These are phyloP conservation scores for Glomus cerebriforme DNA, from an alignment of 192 early-diverging fungal genomes.

Conservation along the genomic window DNA sequence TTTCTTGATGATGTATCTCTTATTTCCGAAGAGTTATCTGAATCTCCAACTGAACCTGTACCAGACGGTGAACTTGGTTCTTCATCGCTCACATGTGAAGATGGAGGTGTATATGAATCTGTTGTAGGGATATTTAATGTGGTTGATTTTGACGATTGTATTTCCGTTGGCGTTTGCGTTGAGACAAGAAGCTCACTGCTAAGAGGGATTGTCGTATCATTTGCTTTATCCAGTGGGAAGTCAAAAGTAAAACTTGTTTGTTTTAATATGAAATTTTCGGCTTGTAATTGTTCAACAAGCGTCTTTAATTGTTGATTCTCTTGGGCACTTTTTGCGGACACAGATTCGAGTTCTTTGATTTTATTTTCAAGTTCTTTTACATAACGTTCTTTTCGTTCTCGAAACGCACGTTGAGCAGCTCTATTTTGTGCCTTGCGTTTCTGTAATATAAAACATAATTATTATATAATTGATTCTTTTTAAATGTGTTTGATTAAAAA, in stretches of 20 bases:
- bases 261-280: constrained; percentile 57
- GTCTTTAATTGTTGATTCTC: constrained; percentile 54
- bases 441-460: neutral
- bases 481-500: too few species aligned
- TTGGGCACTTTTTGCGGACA: constrained; percentile 42
- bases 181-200: neutral
- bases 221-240: constrained; percentile 46
- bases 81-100: constrained; percentile 30
- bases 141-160: neutral
- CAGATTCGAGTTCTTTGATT: constrained; percentile 69
- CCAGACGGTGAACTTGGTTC: neutral
- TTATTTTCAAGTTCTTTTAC: constrained; percentile 77
- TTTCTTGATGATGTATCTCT: neutral
- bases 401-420: constrained; percentile 84
- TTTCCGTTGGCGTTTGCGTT: neutral
- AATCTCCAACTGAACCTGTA: neutral
- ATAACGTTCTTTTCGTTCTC: constrained; percentile 85
- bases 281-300: constrained; percentile 51
- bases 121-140: neutral
- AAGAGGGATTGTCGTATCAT: neutral
- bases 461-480: neutral
- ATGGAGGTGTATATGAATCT: constrained; percentile 35
- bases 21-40: neutral
- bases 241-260: constrained; percentile 55
- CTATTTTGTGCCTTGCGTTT: constrained; percentile 80